Evolutionary conservation across 345 rosid genomes (phyloP).

Genomic region (Gossypium turneri): DNA sequence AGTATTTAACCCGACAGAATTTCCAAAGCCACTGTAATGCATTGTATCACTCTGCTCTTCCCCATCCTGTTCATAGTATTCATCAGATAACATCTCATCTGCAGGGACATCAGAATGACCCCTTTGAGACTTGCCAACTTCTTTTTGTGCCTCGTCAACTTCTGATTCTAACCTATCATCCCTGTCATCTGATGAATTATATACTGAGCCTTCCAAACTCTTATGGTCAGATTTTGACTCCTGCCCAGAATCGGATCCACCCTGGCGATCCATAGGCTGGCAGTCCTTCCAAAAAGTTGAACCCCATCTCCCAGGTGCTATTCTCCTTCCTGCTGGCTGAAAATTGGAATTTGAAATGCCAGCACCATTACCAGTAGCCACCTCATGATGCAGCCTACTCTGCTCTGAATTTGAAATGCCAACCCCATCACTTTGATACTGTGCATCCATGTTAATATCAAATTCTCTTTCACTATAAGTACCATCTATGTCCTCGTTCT

Average conservation of each 20-base stretch:
- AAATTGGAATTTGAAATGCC: slow-evolving; percentile 38
- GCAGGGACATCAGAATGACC: slow-evolving; percentile 86
- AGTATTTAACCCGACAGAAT: slow-evolving; percentile 49
- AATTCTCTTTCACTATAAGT: slow-evolving; percentile 61
- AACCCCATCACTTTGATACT: slow-evolving; percentile 64
- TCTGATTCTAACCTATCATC: slow-evolving; percentile 57
- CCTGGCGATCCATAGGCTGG: slow-evolving; percentile 67
- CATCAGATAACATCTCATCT: slow-evolving; percentile 99
- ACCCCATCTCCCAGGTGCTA: slow-evolving; percentile 86
- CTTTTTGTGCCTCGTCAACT: slow-evolving; percentile 63
- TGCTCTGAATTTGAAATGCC: slow-evolving; percentile 3
- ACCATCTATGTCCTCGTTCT: slow-evolving; percentile 46
- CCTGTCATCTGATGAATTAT: slow-evolving; percentile 51
- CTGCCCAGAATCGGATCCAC: slow-evolving; percentile 63
- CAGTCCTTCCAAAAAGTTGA: slow-evolving; percentile 97
- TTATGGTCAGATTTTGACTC: slow-evolving; percentile 61
- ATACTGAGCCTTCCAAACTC: slow-evolving; percentile 50
- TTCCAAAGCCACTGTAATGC: slow-evolving; percentile 51
- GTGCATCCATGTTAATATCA: slow-evolving; percentile 69
- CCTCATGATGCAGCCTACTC: slow-evolving; percentile 41
- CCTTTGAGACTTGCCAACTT: slow-evolving; percentile 46
- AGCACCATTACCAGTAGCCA: slow-evolving; percentile 28
- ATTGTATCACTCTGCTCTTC: slow-evolving; percentile 79
- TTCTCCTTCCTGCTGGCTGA: slow-evolving; percentile 68
- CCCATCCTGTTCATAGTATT: slow-evolving; percentile 98